Percentiles rank a stretch among this genome's conserved stretches.
Evolutionary conservation across 805 yeast genomes (phyloP).

Genomic region (Starmerella sirachaensis): DNA sequence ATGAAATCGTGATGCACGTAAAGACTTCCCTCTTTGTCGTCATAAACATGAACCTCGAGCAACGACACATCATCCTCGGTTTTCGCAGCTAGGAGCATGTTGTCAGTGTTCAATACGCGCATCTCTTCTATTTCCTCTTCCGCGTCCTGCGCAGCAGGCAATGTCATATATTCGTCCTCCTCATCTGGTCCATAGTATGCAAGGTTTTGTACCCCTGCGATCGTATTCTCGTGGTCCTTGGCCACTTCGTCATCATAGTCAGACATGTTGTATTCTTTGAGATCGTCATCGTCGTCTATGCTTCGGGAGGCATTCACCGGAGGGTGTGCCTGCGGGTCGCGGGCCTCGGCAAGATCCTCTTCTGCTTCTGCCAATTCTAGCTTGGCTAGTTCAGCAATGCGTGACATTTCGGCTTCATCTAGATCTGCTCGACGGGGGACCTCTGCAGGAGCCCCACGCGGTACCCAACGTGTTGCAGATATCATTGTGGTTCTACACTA

Average conservation of each 20-base stretch:
- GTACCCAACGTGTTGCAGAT: conserved; percentile 90
- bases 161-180: conserved; percentile 48
- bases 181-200: conserved; percentile 34
- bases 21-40: conserved; percentile 70
- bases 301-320: conserved; percentile 10
- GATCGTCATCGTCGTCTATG: conserved; percentile 43
- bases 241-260: conserved; percentile 34
- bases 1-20: conserved; percentile 94
- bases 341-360: conserved; percentile 45
- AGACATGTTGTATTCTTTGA: conserved; percentile 31
- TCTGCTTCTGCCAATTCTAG: conserved; percentile 68
- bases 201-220: conserved; percentile 35
- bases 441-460: conserved; percentile 88
- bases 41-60: conserved; percentile 86
- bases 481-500: conserved; percentile 29
- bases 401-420: conserved; percentile 83
- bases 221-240: conserved; percentile 43
- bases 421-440: conserved; percentile 81
- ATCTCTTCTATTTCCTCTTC: conserved; percentile 72
- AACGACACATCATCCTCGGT: conserved; percentile 93
- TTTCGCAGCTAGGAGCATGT: conserved; percentile 76
- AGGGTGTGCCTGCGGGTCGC: conserved; percentile 18
- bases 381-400: conserved; percentile 76
- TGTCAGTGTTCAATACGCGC: conserved; percentile 83
- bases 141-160: conserved; percentile 41